Conservation (phyloP, 2,329 filamentous ascomycete genomes). For the Cercospora sojina region DNA sequence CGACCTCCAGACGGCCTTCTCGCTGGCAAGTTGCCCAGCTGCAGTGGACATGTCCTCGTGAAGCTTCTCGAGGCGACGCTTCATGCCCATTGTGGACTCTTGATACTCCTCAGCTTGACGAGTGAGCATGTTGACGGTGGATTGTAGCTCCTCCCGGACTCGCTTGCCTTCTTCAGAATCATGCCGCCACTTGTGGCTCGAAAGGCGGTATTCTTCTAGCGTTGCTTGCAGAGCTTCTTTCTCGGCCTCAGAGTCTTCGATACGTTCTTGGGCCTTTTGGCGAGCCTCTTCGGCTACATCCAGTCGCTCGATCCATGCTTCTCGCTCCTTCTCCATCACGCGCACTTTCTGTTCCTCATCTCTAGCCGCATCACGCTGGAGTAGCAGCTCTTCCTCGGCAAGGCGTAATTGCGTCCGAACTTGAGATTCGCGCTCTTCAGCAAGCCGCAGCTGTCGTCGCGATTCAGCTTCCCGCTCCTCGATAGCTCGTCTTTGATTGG, state of each 20-base stretch:
- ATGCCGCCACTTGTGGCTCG: constrained; percentile 58
- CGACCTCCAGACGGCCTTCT: constrained; percentile 75
- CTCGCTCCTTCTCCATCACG: constrained; percentile 45
- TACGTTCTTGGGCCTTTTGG: constrained; percentile 32
- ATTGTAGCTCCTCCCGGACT: constrained; percentile 66
- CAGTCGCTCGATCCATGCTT: constrained; percentile 42
- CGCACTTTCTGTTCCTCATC: constrained; percentile 47
- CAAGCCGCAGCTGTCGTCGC: constrained; percentile 35
- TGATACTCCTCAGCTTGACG: constrained; percentile 84
- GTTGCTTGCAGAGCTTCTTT: constrained; percentile 62
- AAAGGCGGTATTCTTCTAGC: constrained; percentile 63
- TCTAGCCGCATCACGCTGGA: constrained; percentile 44
- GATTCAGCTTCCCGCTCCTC: constrained; percentile 46
- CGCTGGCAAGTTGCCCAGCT: constrained; percentile 74
- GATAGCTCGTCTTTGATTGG: constrained; percentile 38
- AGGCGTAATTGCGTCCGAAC: constrained; percentile 47
- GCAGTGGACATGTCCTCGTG: constrained; percentile 84
- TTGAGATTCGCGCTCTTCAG: constrained; percentile 48
- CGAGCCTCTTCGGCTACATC: constrained; percentile 38
- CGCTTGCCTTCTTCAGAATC: constrained; percentile 57
- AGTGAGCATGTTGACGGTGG: constrained; percentile 65
- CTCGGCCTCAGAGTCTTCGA: constrained; percentile 53
- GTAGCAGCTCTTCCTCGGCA: constrained; percentile 51
- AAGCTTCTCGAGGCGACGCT: constrained; percentile 76
- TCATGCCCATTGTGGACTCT: constrained; percentile 57